Evolutionary conservation across 768 basidiomycete genomes (phyloP).

Genomic region (Mycena metata): DNA sequence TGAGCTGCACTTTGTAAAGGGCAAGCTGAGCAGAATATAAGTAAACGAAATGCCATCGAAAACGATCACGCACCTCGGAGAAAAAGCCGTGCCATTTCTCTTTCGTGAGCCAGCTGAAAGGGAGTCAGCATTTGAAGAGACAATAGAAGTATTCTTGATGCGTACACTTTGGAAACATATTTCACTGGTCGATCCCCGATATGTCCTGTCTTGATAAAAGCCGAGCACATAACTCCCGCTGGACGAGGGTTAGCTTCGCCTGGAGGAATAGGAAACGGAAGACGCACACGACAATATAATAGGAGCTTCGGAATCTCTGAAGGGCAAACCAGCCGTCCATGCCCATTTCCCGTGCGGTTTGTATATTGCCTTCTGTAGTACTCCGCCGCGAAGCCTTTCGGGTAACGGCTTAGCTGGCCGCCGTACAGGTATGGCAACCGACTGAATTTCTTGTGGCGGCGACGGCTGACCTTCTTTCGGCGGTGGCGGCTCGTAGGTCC

Average conservation of each 20-base stretch:
- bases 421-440: no score
- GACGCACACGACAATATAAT: constrained; percentile 37
- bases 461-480: not conserved
- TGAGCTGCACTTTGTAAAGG: constrained; percentile 65
- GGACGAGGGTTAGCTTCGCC: not conserved
- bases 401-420: constrained; percentile 10
- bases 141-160: not conserved
- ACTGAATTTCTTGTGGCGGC: not conserved
- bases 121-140: not conserved
- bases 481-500: not conserved
- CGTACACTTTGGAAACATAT: constrained; percentile 56
- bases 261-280: not conserved
- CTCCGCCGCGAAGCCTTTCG: constrained; percentile 1
- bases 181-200: constrained; percentile 45
- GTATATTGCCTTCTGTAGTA: constrained; percentile 33
- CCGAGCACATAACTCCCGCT: constrained; percentile 54
- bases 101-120: constrained; percentile 38
- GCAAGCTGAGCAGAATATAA: constrained; percentile 55
- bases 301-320: constrained; percentile 30
- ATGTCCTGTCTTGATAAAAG: constrained; percentile 52
- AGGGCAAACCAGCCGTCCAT: constrained; percentile 35
- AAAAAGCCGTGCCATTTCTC: constrained; percentile 62
- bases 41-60: not conserved
- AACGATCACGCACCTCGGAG: constrained; percentile 62
- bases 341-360: constrained; percentile 39